Conservation (phyloP, 2,329 filamentous ascomycete species). For the Aspergillus versicolor region DNA sequence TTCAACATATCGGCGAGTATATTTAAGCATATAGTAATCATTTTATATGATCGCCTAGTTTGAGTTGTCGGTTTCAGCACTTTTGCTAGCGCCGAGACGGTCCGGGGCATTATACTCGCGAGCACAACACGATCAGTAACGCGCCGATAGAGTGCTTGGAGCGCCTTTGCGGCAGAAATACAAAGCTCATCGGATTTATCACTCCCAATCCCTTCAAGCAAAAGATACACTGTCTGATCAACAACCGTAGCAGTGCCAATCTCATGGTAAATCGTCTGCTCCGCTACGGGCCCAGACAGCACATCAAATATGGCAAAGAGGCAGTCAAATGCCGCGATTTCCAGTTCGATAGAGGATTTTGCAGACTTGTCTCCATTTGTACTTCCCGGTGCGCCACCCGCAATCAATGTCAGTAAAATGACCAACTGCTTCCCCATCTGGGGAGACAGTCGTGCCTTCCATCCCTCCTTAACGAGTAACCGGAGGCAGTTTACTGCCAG, state of each 20-base stretch:
- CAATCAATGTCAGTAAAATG: constrained; percentile 77
- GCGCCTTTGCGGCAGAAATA: constrained; percentile 63
- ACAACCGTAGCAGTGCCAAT: constrained; percentile 69
- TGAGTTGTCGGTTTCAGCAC: constrained; percentile 68
- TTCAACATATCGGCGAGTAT: constrained; percentile 53
- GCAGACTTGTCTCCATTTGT: constrained; percentile 25
- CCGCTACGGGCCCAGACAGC: constrained; percentile 51
- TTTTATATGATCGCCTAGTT: constrained; percentile 58
- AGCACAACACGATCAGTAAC: constrained; percentile 72
- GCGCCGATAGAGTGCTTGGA: constrained; percentile 62
- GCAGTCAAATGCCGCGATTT: constrained; percentile 68
- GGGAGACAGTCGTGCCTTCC: constrained; percentile 69
- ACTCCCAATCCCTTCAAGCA: constrained; percentile 71
- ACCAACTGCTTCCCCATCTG: constrained; percentile 80
- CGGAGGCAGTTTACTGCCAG: constrained; percentile 72
- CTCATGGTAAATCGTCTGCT: constrained; percentile 45
- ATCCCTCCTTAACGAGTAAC: constrained; percentile 73
- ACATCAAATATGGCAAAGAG: constrained; percentile 65
- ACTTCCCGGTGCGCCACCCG: constrained; percentile 68
- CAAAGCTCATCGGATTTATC: constrained; percentile 68
- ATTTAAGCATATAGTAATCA: constrained; percentile 64
- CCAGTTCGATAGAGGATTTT: constrained; percentile 67
- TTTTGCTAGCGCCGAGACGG: constrained; percentile 77
- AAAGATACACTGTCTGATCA: constrained; percentile 76
- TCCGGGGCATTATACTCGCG: constrained; percentile 83